Base-by-base conservation (phyloP, 352 stramenopile species). In the Pythium phragmitis region DNA sequence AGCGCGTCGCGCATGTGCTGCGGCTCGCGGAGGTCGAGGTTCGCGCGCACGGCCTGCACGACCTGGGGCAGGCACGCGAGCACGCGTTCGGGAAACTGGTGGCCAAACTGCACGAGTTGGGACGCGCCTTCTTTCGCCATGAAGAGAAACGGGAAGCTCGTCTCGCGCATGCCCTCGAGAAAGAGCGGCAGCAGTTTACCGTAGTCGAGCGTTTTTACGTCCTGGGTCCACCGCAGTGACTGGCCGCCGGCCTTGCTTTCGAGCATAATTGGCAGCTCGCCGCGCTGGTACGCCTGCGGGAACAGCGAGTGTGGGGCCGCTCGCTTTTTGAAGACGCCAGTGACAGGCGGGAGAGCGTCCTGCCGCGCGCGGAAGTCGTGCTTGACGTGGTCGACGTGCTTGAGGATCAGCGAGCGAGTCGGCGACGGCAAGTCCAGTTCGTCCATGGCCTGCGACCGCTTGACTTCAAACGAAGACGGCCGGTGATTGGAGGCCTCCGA, bases 151-250 rank as follows among this genome's bases (percentile, higher is more conserved):
- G 72, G 90, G 50, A 84, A 82, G 33, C 72, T 54, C 16, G 75
- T 75, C 64, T 96, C 91, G 14, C 87, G 82, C 57, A 98, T 83
- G 19, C 92, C 92, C 41, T 98, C 88, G 39, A 98, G 79, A 67
- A 98, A 98, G 17, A 98, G 72, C 33, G 92, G 92, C 16, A 98
- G 81, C 67, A 96, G 90, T 61, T 91, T 90, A 39, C 70, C 52
- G 58, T 92, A 97, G 73, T 97, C 88, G 47, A 97, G 69, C 51
- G 72, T 73, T 46, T 73, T 71, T 34, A 93, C 69, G 46, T 83
- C 69, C 33, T 85, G 57, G 6, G 71, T 88, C 80, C 79, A 91
- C 3, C 76, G 75, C 6, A 90, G 58, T 21, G 74, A 80, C 42
- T 87, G 82, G 39, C 77, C 81, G 4, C 79, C 77, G 3, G 71